Evolutionary conservation across 306 rosid species (phyloP).

Genomic region (Purshia tridentata): DNA sequence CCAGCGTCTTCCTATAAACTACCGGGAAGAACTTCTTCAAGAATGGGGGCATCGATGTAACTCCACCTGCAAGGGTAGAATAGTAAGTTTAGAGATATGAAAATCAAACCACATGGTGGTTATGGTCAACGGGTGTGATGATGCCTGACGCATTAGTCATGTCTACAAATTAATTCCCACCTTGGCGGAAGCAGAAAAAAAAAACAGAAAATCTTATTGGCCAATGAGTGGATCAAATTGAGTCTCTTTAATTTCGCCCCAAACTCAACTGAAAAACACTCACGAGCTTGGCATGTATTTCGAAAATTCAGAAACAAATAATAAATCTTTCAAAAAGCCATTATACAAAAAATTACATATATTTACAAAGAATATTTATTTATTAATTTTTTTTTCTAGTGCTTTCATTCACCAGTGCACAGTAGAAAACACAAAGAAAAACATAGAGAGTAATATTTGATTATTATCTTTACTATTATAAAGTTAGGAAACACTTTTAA

Average conservation of each 20-base stretch:
- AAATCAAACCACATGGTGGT: conserved; percentile 4
- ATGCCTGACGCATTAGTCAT: neutral
- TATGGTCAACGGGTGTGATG: neutral
- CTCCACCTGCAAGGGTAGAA: conserved; percentile 54
- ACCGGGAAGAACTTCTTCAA: conserved; percentile 57
- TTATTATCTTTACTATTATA: too few species aligned
- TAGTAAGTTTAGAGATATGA: neutral
- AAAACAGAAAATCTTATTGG: neutral
- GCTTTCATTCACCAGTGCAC: too few species aligned
- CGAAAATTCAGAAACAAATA: too few species aligned
- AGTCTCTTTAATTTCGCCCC: neutral
- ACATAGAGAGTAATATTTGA: too few species aligned
- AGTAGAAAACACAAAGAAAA: too few species aligned
- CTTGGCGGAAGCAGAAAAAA: neutral
- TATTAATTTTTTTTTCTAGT: too few species aligned
- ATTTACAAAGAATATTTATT: too few species aligned
- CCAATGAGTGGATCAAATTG: neutral
- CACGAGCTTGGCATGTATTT: neutral
- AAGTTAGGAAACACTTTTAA: too few species aligned
- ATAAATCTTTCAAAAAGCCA: too few species aligned
- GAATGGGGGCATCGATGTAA: conserved; percentile 63
- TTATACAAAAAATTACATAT: too few species aligned
- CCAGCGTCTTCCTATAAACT: conserved; percentile 37
- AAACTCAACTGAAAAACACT: neutral
- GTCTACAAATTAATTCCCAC: too few species aligned